Evolutionary conservation across 352 stramenopile genomes (phyloP), one percentile per base, ranked within the genome.

Genomic region (Aphanomyces invadans): DNA sequence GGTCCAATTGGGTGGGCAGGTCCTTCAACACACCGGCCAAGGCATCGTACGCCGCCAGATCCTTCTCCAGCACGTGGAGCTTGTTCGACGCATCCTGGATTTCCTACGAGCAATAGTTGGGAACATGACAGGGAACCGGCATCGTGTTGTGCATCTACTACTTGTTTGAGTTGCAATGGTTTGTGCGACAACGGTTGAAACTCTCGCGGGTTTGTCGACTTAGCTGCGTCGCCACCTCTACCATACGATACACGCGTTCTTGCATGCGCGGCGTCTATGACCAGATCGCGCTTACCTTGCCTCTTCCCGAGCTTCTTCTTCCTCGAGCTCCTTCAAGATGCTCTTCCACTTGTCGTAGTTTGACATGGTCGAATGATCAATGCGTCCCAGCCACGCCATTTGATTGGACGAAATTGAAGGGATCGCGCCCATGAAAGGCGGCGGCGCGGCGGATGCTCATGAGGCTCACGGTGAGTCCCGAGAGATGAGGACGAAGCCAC

Each of bases 1-100:
- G 86, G 38, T 73, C 73, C n/a, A 94, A 73, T 73, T 89, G 89
- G 65, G 86, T 83, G 7, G 86, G 86, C 54, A 94, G 66, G 61
- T 92, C 83, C 1, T 74, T 31, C 31, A 94, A 74, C 39, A 77
- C 83, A 5, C 73, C 65, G 1, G 74, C 69, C 9, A 94, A 75
- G 39, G 77, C 69, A 19, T 82, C 69, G 49, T 57, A 67, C 49
- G 56, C 60, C 4, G 28, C 46, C 25, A 67, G 28, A 25, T 67
- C 60, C 21, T 56, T 56, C 36, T 67, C 60, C 7, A 67, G 28
- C n/a, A n/a, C 32, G 21, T 67, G 60, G 5, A 67, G n/a, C 21
- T 57, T 45, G n/a, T 56, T 32, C 5, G 39, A 17, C 5, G 39
- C 60, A 7, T 67, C 60, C 11, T 46, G 60, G 12, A 57, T 57